Evolutionary conservation across 257 asterid species (phyloP), one percentile per base, ranked within the genome.

Genomic region (Avicennia marina): DNA sequence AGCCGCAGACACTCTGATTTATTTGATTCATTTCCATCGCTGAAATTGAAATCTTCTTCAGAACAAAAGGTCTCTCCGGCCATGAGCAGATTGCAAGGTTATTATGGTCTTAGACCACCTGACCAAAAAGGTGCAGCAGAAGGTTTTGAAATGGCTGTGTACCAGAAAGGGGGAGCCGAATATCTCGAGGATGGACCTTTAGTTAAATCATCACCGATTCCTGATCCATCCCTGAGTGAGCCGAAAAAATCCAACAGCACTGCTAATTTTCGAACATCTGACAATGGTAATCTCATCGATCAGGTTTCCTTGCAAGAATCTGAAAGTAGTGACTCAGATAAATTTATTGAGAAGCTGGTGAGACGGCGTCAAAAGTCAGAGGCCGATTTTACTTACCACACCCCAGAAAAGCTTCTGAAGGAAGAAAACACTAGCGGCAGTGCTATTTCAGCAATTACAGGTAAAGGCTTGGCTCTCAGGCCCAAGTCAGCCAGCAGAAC

Each of bases 381-480:
- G 40, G 66, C 75, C 17, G 82, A 72, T 59, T 87, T 81, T 58
- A 68, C 53, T 42, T 9, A 58, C 12, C 41, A 36, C 3, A 47
- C 53, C 31, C 27, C 27, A 7, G 90, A 87, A 77, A 78, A 75
- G 78, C 70, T 80, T 75, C 60, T 80, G 56, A 81, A 81, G 77
- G 88, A 84, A 62, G 96, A 87, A 27, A 78, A 64, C 48, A 56
- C 54, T 59, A 59, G 59, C 53, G 59, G 74, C 42, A 60, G 78
- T 55, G 38, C 79, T 12, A 71, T 76, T 59, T 86, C 83, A 38
- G 78, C 81, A 7, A 64, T 74, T 41, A 69, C 78, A 3, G 82
- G 90, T 42, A 84, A 82, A 70, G 78, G 89, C 61, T 69, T 83
- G 72, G 89, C 90, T 63, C 75, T 86, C 62, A 81, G 96, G 74